These are phyloP conservation scores for Huiozyma naganishii DNA, from an alignment of 805 yeast genomes.

Conservation along the genomic window DNA sequence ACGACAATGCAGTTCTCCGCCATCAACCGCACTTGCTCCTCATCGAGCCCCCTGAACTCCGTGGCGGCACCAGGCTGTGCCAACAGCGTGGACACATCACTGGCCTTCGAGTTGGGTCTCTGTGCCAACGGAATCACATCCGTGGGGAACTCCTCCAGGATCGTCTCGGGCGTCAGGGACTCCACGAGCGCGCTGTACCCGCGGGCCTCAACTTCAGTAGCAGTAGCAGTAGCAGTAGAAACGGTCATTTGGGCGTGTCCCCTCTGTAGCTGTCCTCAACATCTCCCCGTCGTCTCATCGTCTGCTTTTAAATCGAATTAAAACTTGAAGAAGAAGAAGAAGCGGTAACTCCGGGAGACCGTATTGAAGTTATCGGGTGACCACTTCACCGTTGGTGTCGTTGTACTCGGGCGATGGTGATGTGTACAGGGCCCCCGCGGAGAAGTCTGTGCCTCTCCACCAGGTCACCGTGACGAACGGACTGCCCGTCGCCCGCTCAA, in stretches of 20 bases:
- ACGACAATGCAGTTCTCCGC: constrained; percentile 92
- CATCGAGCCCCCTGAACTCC: constrained; percentile 79
- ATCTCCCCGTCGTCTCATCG: too few relatives aligned
- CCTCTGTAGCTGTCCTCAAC: not conserved
- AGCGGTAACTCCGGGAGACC: too few relatives aligned
- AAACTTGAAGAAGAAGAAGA: too few relatives aligned
- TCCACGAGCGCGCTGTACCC: constrained; percentile 45
- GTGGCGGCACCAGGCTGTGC: constrained; percentile 23
- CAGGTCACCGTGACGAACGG: too few relatives aligned
- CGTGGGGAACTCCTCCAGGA: constrained; percentile 51
- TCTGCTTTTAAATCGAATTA: too few relatives aligned
- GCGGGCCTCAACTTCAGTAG: constrained; percentile 1
- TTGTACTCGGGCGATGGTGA: too few relatives aligned
- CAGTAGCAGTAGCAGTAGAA: not conserved
- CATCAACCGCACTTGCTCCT: constrained; percentile 90
- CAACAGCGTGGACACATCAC: constrained; percentile 17
- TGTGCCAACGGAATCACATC: constrained; percentile 46
- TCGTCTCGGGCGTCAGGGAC: constrained; percentile 36
- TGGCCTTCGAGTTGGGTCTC: constrained; percentile 47
- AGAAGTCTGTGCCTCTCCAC: too few relatives aligned
- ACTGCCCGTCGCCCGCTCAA: too few relatives aligned
- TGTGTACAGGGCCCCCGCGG: too few relatives aligned
- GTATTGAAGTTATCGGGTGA: too few relatives aligned
- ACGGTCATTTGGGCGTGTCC: not conserved
- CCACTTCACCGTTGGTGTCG: too few relatives aligned